These are phyloP conservation scores for Pyricularia pennisetigena DNA, from an alignment of 2,329 filamentous ascomycete species.

Conservation along the genomic window DNA sequence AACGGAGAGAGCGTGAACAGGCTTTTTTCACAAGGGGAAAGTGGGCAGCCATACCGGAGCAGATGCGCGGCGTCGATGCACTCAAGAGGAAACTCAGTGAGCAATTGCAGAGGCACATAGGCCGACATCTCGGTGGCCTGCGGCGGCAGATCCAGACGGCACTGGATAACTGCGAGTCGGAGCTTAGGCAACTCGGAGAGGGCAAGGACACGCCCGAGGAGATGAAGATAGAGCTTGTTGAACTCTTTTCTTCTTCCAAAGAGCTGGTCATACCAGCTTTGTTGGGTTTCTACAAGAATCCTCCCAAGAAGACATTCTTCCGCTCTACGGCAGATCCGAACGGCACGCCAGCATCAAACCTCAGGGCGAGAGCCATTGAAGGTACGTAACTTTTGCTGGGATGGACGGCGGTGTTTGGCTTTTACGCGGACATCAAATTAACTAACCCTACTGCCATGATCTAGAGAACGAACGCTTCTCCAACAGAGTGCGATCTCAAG, in stretches of 20 bases:
- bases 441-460: neutral
- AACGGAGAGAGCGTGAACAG: constrained; percentile 31
- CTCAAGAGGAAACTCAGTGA: constrained; percentile 37
- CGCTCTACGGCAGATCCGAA: constrained; percentile 36
- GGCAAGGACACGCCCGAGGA: constrained; percentile 42
- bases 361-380: constrained; percentile 39
- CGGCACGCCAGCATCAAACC: constrained; percentile 40
- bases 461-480: constrained; percentile 39
- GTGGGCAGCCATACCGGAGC: constrained; percentile 35
- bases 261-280: constrained; percentile 43
- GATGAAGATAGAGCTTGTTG: constrained; percentile 43
- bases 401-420: neutral
- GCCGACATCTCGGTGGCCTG: constrained; percentile 38
- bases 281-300: constrained; percentile 46
- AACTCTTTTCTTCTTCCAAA: constrained; percentile 41
- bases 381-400: neutral
- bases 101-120: constrained; percentile 41
- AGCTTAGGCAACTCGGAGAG: constrained; percentile 38
- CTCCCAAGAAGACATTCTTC: constrained; percentile 40
- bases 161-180: constrained; percentile 35
- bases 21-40: constrained; percentile 40
- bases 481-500: constrained; percentile 35
- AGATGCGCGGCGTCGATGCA: constrained; percentile 35
- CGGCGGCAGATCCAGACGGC: constrained; percentile 40
- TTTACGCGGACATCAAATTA: too few relatives aligned